These are phyloP conservation scores for Aureobasidium namibiae DNA, from an alignment of 2,329 filamentous ascomycete species.

Conservation along the genomic window DNA sequence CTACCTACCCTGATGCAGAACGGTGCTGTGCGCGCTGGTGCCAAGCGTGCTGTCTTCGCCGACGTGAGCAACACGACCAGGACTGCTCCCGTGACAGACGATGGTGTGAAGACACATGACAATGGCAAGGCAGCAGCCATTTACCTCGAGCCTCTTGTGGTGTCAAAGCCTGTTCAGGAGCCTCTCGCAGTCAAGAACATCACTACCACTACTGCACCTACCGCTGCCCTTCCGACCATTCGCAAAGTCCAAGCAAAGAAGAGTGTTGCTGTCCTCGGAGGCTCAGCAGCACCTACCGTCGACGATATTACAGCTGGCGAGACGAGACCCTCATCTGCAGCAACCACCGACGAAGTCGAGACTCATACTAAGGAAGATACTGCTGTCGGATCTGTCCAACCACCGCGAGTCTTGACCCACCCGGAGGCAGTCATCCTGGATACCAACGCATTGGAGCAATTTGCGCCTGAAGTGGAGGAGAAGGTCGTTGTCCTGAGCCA, in stretches of 20 bases:
- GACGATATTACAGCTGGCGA: neutral
- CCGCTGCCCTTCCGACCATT: conserved; percentile 21
- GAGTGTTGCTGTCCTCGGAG: conserved; percentile 47
- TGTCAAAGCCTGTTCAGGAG: conserved; percentile 53
- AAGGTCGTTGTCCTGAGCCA: neutral
- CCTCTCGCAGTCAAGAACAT: conserved; percentile 30
- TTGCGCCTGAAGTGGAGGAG: neutral
- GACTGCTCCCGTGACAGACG: conserved; percentile 43
- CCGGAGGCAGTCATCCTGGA: neutral
- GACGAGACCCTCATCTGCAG: neutral
- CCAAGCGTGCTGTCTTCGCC: conserved; percentile 71
- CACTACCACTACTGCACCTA: conserved; percentile 9
- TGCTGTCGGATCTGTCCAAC: conserved; percentile 1
- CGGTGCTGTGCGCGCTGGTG: conserved; percentile 52
- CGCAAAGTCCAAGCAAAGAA: conserved; percentile 46
- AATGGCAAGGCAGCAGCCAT: conserved; percentile 22
- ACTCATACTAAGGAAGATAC: neutral
- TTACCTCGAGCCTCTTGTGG: conserved; percentile 15
- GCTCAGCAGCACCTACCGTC: conserved; percentile 21
- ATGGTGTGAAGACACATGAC: conserved; percentile 39
- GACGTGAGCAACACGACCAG: conserved; percentile 67
- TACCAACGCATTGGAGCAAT: neutral
- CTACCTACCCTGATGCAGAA: conserved; percentile 48
- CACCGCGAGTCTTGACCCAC: neutral
- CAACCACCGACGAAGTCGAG: neutral